Percentiles rank a stretch among this genome's conserved stretches.
Conservation (phyloP, 2,329 filamentous ascomycete species). For the Penicillium polonicum region DNA sequence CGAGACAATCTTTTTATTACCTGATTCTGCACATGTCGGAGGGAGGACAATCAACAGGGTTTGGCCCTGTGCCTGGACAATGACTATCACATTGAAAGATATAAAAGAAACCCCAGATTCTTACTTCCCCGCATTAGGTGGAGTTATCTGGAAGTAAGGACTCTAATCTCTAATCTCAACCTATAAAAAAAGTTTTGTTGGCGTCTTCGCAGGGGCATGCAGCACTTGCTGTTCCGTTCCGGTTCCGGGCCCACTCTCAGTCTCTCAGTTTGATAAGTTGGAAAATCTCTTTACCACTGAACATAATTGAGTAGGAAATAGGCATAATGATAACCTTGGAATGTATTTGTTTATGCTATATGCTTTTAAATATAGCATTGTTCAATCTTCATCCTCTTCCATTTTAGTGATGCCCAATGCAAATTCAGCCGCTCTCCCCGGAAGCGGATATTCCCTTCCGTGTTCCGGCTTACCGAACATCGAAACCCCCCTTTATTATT, state of each 20-base stretch:
- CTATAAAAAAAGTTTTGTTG: not conserved
- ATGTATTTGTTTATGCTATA: no score
- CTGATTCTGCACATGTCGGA: not conserved
- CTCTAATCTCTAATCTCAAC: not conserved
- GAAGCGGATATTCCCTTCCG: not conserved
- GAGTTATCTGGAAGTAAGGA: not conserved
- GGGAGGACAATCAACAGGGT: not conserved
- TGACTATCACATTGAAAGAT: not conserved
- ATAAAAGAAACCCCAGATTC: not conserved
- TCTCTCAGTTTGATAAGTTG: not conserved
- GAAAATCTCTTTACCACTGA: not conserved
- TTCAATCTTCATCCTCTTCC: no score
- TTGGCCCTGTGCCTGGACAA: not conserved
- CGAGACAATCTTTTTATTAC: no score
- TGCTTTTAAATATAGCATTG: not conserved
- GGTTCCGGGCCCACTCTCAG: not conserved
- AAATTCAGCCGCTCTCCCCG: not conserved
- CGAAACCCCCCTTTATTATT: no score
- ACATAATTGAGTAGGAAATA: not conserved
- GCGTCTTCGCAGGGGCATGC: not conserved
- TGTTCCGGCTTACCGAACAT: not conserved
- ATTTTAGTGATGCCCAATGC: not conserved
- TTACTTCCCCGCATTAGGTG: not conserved
- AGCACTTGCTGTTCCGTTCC: not conserved
- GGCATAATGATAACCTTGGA: not conserved